Base-by-base conservation (phyloP, 139 green algal species). In the Chlorella sp. region DNA sequence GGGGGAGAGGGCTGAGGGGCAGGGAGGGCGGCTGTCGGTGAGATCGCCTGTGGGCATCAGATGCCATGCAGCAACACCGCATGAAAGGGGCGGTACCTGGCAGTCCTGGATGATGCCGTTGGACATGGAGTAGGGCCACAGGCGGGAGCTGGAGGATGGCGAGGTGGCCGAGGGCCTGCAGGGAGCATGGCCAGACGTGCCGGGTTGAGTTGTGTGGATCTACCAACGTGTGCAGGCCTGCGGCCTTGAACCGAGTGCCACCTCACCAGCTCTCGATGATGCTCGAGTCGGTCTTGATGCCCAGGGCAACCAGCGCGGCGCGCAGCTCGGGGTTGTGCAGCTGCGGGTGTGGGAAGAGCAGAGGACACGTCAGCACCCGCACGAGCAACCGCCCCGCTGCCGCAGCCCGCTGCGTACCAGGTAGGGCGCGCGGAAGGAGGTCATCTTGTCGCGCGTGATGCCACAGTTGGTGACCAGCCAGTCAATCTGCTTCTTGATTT, bases 251-350 rank as follows among this genome's bases (percentile, higher is more conserved):
- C 13, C 17, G 20, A 67, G 18, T 2, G 60, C 60, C n/a, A n/a
- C n/a, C 60, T 28, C 60, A 67, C 60, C 69, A 75, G 23, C 23
- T 36, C 38, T 75, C 69, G 38, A 75, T 75, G 38, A 75, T 75
- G 38, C 23, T 36, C 6, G 15, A 13, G 21, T 75, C 69, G 2
- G 26, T 57, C 36, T 56, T 56, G 38, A 75, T 30, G 38, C 69
- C 69, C 38, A 75, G 69, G 0, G 69, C 21, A 21, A 57, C 38
- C 4, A 75, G 69, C 26, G 38, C 69, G 38, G 69, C 69, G 39
- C 69, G 69, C 30, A 25, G 56, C 69, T 75, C 34, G 26, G 69
- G 69, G 69, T 75, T 75, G 69, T 75, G 69, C 38, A 75, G 36
- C 69, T 75, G 69, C 68, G 15, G 0, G 38, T 4, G 11, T 3